Evolutionary conservation across 2,329 filamentous ascomycete species (phyloP), one percentile per base, ranked within the genome.

Genomic region (Coniochaeta sp.): DNA sequence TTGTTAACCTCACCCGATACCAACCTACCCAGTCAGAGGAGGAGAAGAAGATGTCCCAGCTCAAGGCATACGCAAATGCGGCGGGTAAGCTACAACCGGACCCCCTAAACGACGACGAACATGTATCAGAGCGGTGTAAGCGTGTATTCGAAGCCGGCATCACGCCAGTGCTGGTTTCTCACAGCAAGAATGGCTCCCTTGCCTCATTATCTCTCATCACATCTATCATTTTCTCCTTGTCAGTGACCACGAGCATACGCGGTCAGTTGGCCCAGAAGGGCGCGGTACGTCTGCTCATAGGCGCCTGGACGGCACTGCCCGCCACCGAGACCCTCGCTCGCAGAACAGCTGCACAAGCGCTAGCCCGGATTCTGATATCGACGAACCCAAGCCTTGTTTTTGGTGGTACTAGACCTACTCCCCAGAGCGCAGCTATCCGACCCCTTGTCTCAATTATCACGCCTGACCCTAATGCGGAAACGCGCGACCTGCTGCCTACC

Each of bases 31-130:
- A 93, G 44, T 88, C 91, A 0, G 93, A 97, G 64, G 95, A 99
- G 73, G 89, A 97, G 68, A 95, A 93, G 76, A 91, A 90, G 69
- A 91, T 99, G 77, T 84, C 84, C 6, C 90, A 99, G 71, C 82
- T 99, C 52, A 97, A 96, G 77, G 91, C 92, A 2, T 99, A 98
- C 68, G 95, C 95, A 16, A 91, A 96, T 70, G 89, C 91, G 0
- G 87, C 87, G 5, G 92, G 91, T 68, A 83, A 84, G 62, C 70
- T 82, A 0, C 76, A 81, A 2, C 78, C 82, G 0, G 85, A 93
- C 69, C 84, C 85, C 8, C 78, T 96, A 0, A 88, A 95, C 60
- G 85, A 92, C 62, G 88, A 96, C 60, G 80, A 87, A 2, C 86
- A 90, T 65, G 92, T 96, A 36, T 80, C 84, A 17, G 81, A 82